A percentile compares a stretch with the other conserved stretches of the same genome.
Conservation (phyloP, 2,329 filamentous ascomycete species). For the Fusarium graminum region DNA sequence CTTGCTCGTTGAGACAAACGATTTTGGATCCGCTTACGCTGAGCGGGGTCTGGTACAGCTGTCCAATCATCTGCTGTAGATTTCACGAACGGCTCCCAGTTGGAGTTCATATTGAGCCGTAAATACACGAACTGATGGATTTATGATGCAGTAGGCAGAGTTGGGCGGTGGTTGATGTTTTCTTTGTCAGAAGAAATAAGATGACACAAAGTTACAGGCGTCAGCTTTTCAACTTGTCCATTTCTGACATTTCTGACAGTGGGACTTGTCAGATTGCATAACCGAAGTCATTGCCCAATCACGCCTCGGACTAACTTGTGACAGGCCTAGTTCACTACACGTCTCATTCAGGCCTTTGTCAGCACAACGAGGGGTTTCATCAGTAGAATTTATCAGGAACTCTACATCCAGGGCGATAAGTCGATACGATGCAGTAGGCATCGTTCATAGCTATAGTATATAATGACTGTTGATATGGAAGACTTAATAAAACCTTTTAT, state of each 20-base stretch:
- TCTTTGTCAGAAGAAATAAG: background rate
- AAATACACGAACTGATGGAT: accelerated
- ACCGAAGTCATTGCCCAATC: background rate
- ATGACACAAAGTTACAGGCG: background rate
- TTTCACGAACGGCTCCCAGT: slow-evolving; percentile 22
- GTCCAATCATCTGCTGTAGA: slow-evolving; percentile 32
- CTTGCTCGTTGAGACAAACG: slow-evolving; percentile 35
- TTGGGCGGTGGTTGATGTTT: background rate
- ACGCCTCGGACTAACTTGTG: background rate
- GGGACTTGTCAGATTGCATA: slow-evolving; percentile 19
- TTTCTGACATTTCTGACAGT: slow-evolving; percentile 10
- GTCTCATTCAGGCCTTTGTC: too few species aligned
- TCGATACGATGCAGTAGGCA: too few species aligned
- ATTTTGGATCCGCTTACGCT: slow-evolving; percentile 40
- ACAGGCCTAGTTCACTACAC: background rate
- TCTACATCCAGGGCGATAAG: too few species aligned
- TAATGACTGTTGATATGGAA: too few species aligned
- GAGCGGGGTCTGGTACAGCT: slow-evolving; percentile 12
- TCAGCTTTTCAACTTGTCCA: background rate
- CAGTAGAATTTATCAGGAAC: too few species aligned
- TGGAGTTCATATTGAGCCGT: background rate
- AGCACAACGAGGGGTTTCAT: too few species aligned
- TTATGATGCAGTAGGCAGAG: too few species aligned
- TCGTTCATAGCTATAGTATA: too few species aligned
- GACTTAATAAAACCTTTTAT: too few species aligned